Percentiles rank a stretch among this genome's conserved stretches.
These are phyloP conservation scores for Gossypium stocksii DNA, from an alignment of 345 rosid species.

Conservation along the genomic window DNA sequence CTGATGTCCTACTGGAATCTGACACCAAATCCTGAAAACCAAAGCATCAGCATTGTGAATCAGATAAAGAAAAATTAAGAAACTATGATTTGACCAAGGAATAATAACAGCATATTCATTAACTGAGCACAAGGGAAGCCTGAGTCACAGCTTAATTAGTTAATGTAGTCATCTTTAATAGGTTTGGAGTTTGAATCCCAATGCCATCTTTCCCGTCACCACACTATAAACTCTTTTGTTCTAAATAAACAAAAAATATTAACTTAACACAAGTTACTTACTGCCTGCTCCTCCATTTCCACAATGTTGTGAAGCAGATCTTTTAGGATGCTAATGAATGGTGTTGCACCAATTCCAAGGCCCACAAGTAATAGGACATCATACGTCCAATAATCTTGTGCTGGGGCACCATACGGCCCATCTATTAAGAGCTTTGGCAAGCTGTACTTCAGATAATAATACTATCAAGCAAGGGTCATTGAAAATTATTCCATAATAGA, in stretches of 20 bases:
- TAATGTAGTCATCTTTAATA: too few species aligned
- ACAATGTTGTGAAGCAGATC: conserved; percentile 88
- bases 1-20: conserved; percentile 68
- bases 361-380: conserved; percentile 92
- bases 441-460: conserved; percentile 34
- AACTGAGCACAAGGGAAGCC: not conserved
- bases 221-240: too few species aligned
- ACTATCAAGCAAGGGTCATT: not conserved
- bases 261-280: conserved; percentile 30
- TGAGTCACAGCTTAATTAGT: too few species aligned
- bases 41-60: conserved; percentile 8
- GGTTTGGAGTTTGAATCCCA: too few species aligned
- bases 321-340: conserved; percentile 93
- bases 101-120: not conserved
- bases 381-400: conserved; percentile 84
- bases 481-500: not conserved
- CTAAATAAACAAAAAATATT: not conserved
- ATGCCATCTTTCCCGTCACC: too few species aligned
- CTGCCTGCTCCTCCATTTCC: conserved; percentile 87
- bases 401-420: conserved; percentile 98
- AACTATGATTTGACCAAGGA: not conserved
- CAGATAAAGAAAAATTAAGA: not conserved
- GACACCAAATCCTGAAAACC: conserved; percentile 58
- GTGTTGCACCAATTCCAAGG: conserved; percentile 97
- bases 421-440: conserved; percentile 93